Conservation (phyloP, 441 rosid species). For the Adansonia madagascariensis region DNA sequence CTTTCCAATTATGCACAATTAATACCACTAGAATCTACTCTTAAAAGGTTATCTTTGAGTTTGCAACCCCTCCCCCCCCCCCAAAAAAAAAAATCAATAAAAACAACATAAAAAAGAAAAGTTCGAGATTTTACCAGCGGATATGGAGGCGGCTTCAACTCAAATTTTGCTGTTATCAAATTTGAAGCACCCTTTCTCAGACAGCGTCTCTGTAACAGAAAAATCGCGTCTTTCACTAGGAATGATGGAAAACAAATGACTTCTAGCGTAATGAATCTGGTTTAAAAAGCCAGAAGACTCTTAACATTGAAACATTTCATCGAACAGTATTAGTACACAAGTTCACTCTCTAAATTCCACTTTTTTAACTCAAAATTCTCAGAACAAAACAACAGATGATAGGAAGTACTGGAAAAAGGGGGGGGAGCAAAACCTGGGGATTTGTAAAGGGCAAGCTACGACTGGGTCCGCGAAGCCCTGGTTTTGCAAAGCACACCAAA, state of each 20-base stretch:
- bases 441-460: constrained; percentile 34
- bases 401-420: not conserved
- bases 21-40: not conserved
- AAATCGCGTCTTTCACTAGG: not conserved
- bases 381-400: not conserved
- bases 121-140: constrained; percentile 50
- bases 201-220: constrained; percentile 40
- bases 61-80: not conserved
- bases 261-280: not conserved
- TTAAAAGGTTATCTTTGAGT: not conserved
- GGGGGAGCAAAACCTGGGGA: constrained; percentile 39
- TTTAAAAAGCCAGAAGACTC: not conserved
- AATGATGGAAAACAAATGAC: not conserved
- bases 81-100: not conserved
- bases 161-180: constrained; percentile 55
- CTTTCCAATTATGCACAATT: not conserved
- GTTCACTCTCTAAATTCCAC: not conserved
- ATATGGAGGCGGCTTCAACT: constrained; percentile 88
- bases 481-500: constrained; percentile 30
- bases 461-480: constrained; percentile 38
- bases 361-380: not conserved
- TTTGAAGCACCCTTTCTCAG: constrained; percentile 37
- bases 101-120: not conserved
- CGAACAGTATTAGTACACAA: constrained; percentile 40
- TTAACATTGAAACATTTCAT: constrained; percentile 35